Evolutionary conservation across 2,329 filamentous ascomycete genomes (phyloP).

Genomic region (Lachnellula arida): DNA sequence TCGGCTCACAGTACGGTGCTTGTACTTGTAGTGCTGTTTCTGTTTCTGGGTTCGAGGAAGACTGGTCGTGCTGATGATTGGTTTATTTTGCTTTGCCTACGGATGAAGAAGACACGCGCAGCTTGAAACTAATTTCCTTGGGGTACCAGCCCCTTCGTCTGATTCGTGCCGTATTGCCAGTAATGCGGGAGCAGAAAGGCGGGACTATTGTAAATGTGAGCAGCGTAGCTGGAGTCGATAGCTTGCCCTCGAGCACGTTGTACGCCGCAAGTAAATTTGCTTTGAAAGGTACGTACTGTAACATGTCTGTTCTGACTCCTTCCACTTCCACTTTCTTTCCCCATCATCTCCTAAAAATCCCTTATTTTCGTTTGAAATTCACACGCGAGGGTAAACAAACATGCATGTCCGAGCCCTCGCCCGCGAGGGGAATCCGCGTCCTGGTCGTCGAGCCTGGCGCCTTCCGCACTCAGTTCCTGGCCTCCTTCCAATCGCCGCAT

Average conservation of each 20-base stretch:
- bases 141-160: constrained; percentile 44
- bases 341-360: neutral
- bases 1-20: no score
- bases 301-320: neutral
- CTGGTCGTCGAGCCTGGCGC: constrained; percentile 8
- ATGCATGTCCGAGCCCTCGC: constrained; percentile 31
- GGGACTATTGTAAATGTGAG: constrained; percentile 30
- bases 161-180: constrained; percentile 42
- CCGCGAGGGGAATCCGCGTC: constrained; percentile 21
- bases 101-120: constrained; percentile 6
- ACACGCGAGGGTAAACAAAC: neutral
- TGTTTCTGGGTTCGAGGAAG: no score
- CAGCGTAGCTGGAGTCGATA: constrained; percentile 3
- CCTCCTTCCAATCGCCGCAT: neutral
- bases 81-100: neutral
- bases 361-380: no score
- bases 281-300: constrained; percentile 4
- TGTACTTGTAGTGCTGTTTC: no score
- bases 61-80: neutral
- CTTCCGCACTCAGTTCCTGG: constrained; percentile 3
- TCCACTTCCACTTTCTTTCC: neutral
- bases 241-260: neutral
- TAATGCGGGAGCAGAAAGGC: constrained; percentile 37
- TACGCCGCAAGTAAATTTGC: constrained; percentile 12
- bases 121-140: constrained; percentile 52